These are phyloP conservation scores for Dittrichia graveolens DNA, from an alignment of 129 eudicot genomes.

Conservation along the genomic window DNA sequence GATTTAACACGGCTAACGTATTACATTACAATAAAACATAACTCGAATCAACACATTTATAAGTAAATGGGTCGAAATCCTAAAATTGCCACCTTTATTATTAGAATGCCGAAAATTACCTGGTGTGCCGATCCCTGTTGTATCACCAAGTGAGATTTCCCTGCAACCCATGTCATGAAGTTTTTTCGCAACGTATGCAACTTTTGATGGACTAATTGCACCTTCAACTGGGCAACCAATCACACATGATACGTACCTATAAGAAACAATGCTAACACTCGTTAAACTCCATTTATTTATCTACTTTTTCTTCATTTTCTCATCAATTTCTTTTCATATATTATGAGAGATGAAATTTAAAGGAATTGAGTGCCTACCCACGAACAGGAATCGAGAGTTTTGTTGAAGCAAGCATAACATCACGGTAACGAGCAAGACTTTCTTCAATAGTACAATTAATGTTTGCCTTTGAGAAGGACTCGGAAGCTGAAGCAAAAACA, in stretches of 20 bases:
- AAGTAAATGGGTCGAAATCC: background rate
- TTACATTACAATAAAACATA: background rate
- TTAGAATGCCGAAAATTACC: conserved; percentile 41
- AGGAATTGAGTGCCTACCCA: conserved; percentile 56
- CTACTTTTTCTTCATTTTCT: conserved; percentile 4
- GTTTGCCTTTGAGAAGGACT: conserved; percentile 88
- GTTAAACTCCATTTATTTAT: background rate
- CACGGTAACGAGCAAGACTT: conserved; percentile 83
- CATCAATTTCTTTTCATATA: background rate
- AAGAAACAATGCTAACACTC: background rate
- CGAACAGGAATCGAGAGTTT: conserved; percentile 76
- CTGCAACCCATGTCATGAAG: conserved; percentile 89
- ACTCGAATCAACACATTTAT: background rate
- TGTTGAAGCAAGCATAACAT: conserved; percentile 67
- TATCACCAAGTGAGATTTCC: conserved; percentile 95
- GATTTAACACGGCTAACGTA: too few relatives aligned
- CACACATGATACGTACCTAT: conserved; percentile 87
- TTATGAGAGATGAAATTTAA: background rate
- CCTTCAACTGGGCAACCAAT: conserved; percentile 98
- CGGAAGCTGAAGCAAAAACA: conserved; percentile 97
- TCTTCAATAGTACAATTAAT: conserved; percentile 86
- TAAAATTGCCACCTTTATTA: too few relatives aligned
- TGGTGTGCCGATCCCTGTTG: conserved; percentile 89
- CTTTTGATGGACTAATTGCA: conserved; percentile 67
- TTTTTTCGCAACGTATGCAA: conserved; percentile 88